A percentile compares a stretch with the other conserved stretches of the same genome.
phyloP scores from a whole-genome alignment of 805 yeast species.

The Kluyveromyces nonfermentans region DNA sequence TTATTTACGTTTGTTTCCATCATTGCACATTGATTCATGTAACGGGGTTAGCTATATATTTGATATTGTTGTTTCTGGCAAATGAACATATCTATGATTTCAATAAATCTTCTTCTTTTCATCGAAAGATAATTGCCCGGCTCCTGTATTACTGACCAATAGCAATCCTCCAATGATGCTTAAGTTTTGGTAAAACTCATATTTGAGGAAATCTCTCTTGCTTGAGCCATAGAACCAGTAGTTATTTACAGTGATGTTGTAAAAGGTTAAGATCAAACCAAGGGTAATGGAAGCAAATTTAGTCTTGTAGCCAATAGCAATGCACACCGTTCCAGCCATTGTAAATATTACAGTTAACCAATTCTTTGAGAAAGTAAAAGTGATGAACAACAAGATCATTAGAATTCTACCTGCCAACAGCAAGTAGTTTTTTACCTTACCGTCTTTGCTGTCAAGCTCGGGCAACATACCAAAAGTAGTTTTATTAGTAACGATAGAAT shows the following conservation, averaged over 20 bases:
- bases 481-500: slow-evolving; percentile 72
- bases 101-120: slow-evolving; percentile 90
- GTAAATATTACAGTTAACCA: slow-evolving; percentile 63
- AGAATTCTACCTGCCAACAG: slow-evolving; percentile 81
- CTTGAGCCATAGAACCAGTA: slow-evolving; percentile 73
- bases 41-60: too few relatives aligned
- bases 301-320: slow-evolving; percentile 88
- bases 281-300: slow-evolving; percentile 69
- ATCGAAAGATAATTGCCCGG: slow-evolving; percentile 87
- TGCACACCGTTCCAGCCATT: slow-evolving; percentile 63
- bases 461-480: slow-evolving; percentile 39
- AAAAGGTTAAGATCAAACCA: slow-evolving; percentile 60
- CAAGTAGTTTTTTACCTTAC: slow-evolving; percentile 57
- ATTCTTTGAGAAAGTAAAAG: slow-evolving; percentile 67
- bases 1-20: too few relatives aligned
- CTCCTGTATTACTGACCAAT: slow-evolving; percentile 89
- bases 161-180: slow-evolving; percentile 92
- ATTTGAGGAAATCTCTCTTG: slow-evolving; percentile 79
- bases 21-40: too few relatives aligned
- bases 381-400: slow-evolving; percentile 73
- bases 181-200: slow-evolving; percentile 90
- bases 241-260: slow-evolving; percentile 73
- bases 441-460: slow-evolving; percentile 55
- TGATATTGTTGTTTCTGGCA: too few relatives aligned
- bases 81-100: too few relatives aligned